A percentile compares a stretch with the other conserved stretches of the same genome.
Evolutionary conservation across 192 early-diverging fungal species (phyloP).

Genomic region (Dispira simplex): DNA sequence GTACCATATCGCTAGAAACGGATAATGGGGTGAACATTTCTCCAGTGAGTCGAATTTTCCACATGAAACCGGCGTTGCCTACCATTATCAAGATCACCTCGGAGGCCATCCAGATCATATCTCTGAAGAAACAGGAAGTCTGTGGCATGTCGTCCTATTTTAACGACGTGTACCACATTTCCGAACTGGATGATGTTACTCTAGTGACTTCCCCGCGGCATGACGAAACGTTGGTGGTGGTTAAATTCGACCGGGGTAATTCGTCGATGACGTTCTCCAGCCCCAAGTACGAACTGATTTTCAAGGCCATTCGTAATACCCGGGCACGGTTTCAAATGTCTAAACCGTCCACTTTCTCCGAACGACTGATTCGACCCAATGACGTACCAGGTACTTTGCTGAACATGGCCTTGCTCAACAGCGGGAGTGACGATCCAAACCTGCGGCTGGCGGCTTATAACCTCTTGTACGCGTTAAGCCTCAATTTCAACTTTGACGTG

Average conservation of each 20-base stretch:
- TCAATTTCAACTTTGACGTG: slow-evolving; percentile 72
- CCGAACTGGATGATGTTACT: slow-evolving; percentile 58
- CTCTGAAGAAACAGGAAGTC: slow-evolving; percentile 60
- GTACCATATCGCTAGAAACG: slow-evolving; percentile 56
- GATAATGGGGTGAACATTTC: slow-evolving; percentile 43
- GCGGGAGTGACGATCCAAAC: slow-evolving; percentile 65
- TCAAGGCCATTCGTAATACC: slow-evolving; percentile 52
- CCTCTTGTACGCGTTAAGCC: slow-evolving; percentile 67
- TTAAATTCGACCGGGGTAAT: slow-evolving; percentile 57
- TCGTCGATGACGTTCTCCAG: slow-evolving; percentile 49
- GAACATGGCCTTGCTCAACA: slow-evolving; percentile 84
- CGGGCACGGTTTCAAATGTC: slow-evolving; percentile 51
- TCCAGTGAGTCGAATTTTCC: slow-evolving; percentile 53
- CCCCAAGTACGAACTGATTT: slow-evolving; percentile 51
- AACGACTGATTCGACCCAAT: slow-evolving; percentile 62
- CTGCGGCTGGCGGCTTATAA: slow-evolving; percentile 80
- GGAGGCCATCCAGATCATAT: slow-evolving; percentile 68
- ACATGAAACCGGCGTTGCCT: slow-evolving; percentile 43
- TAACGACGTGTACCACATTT: slow-evolving; percentile 80
- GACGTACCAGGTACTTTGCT: slow-evolving; percentile 86
- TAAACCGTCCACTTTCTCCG: slow-evolving; percentile 39
- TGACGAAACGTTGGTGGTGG: slow-evolving; percentile 54
- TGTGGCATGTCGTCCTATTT: slow-evolving; percentile 50
- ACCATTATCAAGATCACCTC: slow-evolving; percentile 68
- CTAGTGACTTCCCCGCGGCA: slow-evolving; percentile 33